Percentiles rank a stretch among this genome's conserved stretches.
Evolutionary conservation across 164 flowering plant species (phyloP).

Genomic region (Nelumbo lutea): DNA sequence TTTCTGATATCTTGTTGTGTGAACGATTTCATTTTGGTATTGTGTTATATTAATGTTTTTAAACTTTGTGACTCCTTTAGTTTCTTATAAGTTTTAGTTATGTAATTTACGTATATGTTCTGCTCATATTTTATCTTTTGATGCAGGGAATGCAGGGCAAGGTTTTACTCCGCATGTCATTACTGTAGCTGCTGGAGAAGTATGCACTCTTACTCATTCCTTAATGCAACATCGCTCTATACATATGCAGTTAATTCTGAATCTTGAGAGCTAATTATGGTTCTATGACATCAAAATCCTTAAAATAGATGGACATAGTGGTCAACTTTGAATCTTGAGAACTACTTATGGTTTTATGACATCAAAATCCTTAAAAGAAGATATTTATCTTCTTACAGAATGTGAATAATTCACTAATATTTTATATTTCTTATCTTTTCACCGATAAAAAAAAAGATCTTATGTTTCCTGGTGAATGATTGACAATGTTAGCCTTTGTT

Average conservation of each 20-base stretch:
- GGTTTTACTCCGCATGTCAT: slow-evolving; percentile 67
- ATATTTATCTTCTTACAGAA: not conserved
- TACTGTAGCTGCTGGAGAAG: slow-evolving; percentile 61
- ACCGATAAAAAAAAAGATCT: too few relatives aligned
- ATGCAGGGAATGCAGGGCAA: slow-evolving; percentile 61
- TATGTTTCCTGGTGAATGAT: too few relatives aligned
- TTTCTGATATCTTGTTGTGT: not conserved
- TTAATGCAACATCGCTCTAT: not conserved
- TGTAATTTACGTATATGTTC: not conserved
- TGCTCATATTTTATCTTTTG: slow-evolving; percentile 8
- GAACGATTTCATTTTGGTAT: not conserved
- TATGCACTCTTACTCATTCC: slow-evolving; percentile 17
- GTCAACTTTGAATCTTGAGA: not conserved
- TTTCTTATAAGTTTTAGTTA: not conserved
- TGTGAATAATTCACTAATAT: not conserved
- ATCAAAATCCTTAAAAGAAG: not conserved
- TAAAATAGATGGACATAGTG: not conserved
- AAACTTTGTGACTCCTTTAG: not conserved
- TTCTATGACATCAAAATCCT: not conserved
- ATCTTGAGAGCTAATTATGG: not conserved
- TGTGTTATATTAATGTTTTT: not conserved
- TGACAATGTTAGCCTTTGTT: too few relatives aligned
- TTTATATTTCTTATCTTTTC: too few relatives aligned
- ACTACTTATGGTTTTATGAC: not conserved
- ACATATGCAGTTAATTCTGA: not conserved